phyloP scores from a whole-genome alignment of 805 yeast species.

The Zygotorulaspora florentina region DNA sequence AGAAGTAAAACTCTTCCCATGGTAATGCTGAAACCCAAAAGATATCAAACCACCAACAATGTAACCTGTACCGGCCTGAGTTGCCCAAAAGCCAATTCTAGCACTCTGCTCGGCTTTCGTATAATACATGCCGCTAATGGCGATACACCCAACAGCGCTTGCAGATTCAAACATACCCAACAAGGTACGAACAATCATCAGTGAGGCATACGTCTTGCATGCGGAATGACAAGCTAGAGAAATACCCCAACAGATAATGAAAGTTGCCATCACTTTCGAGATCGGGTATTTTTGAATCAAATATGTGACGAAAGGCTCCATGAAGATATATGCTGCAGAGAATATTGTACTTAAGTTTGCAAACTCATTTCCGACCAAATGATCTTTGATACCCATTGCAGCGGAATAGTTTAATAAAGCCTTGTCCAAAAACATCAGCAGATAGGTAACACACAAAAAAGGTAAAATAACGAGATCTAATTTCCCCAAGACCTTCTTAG shows the following conservation, averaged over 20 bases:
- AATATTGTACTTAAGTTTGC: conserved; percentile 52
- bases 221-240: conserved; percentile 51
- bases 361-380: conserved; percentile 46
- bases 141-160: conserved; percentile 52
- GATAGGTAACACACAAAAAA: conserved; percentile 49
- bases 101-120: conserved; percentile 48
- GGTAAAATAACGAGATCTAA: conserved; percentile 49
- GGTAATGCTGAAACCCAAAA: conserved; percentile 52
- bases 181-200: conserved; percentile 52
- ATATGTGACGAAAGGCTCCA: conserved; percentile 48
- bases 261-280: conserved; percentile 46
- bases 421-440: conserved; percentile 57
- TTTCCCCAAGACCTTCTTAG: conserved; percentile 31
- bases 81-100: conserved; percentile 53
- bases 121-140: conserved; percentile 62
- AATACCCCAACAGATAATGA: conserved; percentile 51
- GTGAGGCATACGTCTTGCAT: conserved; percentile 47
- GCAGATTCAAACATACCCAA: conserved; percentile 54
- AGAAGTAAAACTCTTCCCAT: conserved; percentile 40
- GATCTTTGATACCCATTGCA: conserved; percentile 56
- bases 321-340: conserved; percentile 50
- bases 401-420: conserved; percentile 58
- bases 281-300: conserved; percentile 50
- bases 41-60: conserved; percentile 45
- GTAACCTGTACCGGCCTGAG: conserved; percentile 51